Base-by-base conservation (phyloP, 1,284 basidiomycete genomes). In the Malassezia cuniculi region DNA sequence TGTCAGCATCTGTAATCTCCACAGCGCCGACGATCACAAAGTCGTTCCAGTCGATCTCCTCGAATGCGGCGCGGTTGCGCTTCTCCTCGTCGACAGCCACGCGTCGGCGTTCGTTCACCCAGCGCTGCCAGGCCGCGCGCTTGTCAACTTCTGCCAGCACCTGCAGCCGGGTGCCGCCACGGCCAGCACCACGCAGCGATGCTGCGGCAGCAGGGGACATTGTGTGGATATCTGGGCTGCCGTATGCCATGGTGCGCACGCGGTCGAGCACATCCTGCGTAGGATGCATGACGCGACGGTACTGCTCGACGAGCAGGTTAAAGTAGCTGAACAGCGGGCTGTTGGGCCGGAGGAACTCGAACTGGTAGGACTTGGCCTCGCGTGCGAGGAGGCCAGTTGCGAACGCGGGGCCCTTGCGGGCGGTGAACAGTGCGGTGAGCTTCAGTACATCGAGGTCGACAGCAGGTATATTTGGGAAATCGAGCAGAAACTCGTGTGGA, bases 31-130 rank as follows among this genome's bases (percentile, higher is more conserved):
- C 93, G 45, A 94, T 85, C 36, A 89, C 85, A 71, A 95, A 97
- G 69, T 97, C 93, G 62, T 97, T 86, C 93, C 93, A 99, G 67
- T 97, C 93, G 61, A 99, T 95, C 65, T 89, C 84, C 32, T 85
- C 83, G 63, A 94, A 64, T 9, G 54, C 50, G 25, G 52, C 53
- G 10, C 50, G 46, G 30, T 59, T 49, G 35, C 48, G 47, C 66
- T 95, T 87, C 50, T 82, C 78, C 55, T 93, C 84, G 56, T 90
- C 83, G 53, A 84, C 77, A 34, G 80, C 76, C 65, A 81, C 82
- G 71, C 85, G 82, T 51, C 85, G 80, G 68, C 81, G 78, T 60
- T 90, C 83, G 30, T 80, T 71, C 62, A 82, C 80, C 54, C 79
- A 74, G 50, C 76, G 76, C 64, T 90, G 84, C 85, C 86, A 97